Base-by-base conservation (phyloP, 78 protist genomes). In the Protostelium mycophagum region DNA sequence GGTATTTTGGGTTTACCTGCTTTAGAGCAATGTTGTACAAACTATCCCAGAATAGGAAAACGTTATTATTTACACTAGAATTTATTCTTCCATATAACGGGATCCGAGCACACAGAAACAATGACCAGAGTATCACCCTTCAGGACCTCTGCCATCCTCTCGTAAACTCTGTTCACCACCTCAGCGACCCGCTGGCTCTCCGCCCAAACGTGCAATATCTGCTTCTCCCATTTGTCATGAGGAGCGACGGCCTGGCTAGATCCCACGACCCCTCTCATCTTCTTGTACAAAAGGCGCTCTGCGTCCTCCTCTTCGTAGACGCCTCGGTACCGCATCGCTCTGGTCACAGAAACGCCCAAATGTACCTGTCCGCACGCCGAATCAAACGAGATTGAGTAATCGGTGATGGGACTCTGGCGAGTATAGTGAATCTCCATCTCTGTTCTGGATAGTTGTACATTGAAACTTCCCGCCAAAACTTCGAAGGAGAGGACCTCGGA, bases 201-300 rank as follows among this genome's bases (percentile, higher is more conserved):
- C 73, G 96, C 89, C 93, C 91, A 91, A 83, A 94, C 38, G 87
- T 91, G 92, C 34, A 94, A 86, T 63, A 94, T 89, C 92, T 94
- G 96, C 89, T 94, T 94, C 73, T 94, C 94, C 96, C 96, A 94
- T 83, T 86, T 91, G 38, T 94, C 90, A 0, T 28, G 5, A 9
- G 63, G 37, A 16, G 84, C n/a, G 0, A 83, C 88, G 0, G 89
- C 90, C 73, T 84, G 90, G 31, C 91, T 63, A 9, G 93, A 90
- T 28, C 90, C 93, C 38, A 88, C 83, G 0, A 94, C 92, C 39
- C 96, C 96, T 89, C 87, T 88, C 38, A 94, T 87, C 90, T 94
- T 94, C 39, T 94, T 94, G 83, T 88, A 87, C 37, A 94, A 87
- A 31, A 94, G 89, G 28, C 89, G 38, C 39, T 85, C 63, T 23